Base-by-base conservation (phyloP, 2,329 filamentous ascomycete species). In the Aspergillus puulaauensis region DNA sequence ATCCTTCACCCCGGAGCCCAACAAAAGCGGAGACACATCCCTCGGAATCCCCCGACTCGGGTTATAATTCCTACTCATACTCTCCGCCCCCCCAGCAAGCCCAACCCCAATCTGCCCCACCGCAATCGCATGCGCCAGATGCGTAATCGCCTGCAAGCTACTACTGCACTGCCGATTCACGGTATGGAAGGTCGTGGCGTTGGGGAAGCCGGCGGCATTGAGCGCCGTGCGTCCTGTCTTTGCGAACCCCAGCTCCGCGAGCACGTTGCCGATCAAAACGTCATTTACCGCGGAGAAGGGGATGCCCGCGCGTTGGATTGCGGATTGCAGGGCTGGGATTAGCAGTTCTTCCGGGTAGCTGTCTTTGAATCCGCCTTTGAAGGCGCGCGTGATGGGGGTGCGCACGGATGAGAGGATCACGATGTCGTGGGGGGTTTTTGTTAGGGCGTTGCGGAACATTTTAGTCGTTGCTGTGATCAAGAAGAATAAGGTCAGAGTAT, bases 131-230 rank as follows among this genome's bases (percentile, higher is more conserved):
- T 93, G 87, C 45, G 93, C 91, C 64, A 97, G 93, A 71, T 96
- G 91, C 76, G 93, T 92, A 6, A 92, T 90, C 56, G 93, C 91
- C 78, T 96, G 93, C 65, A 98, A 86, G 55, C 93, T 93, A 0
- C 92, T 96, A 47, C 90, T 95, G 83, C 93, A 98, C 85, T 97
- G 96, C 62, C 93, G 88, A 81, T 96, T 97, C 56, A 95, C 82
- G 39, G 89, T 87, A 51, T 84, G 91, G 64, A 90, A 90, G 64
- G 85, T 84, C 48, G 90, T 84, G 12, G 92, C 96, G 78, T 93
- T 93, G 67, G 93, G 92, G 80, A 93, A 96, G 66, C 93, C 93
- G 54, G 93, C 93, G 48, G 90, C 90, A 62, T 97, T 89, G 61
- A 89, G 83, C 39, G 93, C 91, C 60, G 91, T 90, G 66, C 93